Evolutionary conservation across 73 alveolate species (phyloP), one percentile per base, ranked within the genome.

Genomic region (Loxodes magnus): DNA sequence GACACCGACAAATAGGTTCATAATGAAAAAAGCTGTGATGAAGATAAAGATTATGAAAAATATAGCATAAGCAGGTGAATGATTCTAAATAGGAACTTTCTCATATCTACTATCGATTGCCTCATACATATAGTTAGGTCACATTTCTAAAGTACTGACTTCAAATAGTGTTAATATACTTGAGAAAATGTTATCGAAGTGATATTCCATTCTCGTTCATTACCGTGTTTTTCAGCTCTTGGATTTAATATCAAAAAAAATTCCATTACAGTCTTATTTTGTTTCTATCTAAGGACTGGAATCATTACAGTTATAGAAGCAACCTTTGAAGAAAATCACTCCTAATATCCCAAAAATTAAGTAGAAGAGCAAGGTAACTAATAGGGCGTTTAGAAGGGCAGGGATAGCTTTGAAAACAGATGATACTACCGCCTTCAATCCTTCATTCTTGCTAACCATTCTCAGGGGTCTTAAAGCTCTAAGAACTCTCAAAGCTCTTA

Each of bases 391-490:
- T 16, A 71, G 19, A 5, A 84, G 69, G 22, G 77, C 69, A 0
- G 96, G 82, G 5, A 79, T 42, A 10, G 90, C 56, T 3, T 48
- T 36, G 0, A 68, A 33, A 3, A 84, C 57, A 9, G 90, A 64
- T 24, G 52, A 50, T 24, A 84, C 83, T 14, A 67, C 57, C 4
- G 57, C 67, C 67, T 69, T 84, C 71, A 84, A 48, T 10, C 92
- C 82, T 41, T 79, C 87, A 59, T 70, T 77, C 31, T 65, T 67
- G 9, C 84, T 62, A 14, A 79, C 85, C 75, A 79, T 57, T 38
- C 92, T 31, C 4, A 80, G 75, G 4, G 89, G 88, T 22, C 92
- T 35, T 6, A 84, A 52, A 0, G 89, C 88, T 54, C 88, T 57
- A 23, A 84, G 51, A n/a, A 87, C 87, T 73, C 92, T 64, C 54